Evolutionary conservation across 169 alveolate species (phyloP).

Genomic region (Toxoplasma gondii): DNA sequence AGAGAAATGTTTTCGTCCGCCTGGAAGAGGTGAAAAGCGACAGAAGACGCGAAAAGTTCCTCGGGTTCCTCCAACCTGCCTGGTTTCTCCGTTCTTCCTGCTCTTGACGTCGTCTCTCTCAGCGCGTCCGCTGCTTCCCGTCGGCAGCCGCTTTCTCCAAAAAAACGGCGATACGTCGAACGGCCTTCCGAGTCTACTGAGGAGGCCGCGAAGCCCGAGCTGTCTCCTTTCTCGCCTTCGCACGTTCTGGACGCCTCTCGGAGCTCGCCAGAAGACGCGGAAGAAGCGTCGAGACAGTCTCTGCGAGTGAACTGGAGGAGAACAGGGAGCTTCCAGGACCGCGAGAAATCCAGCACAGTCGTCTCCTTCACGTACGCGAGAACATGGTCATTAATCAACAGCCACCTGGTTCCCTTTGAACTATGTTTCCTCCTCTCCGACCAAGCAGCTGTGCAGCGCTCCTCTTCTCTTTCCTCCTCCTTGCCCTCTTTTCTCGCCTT

Average conservation of each 20-base stretch:
- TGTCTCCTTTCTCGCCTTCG: no score
- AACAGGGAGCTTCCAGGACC: constrained; percentile 44
- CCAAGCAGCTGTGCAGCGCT: background rate
- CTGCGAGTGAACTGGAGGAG: constrained; percentile 26
- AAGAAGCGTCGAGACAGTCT: background rate
- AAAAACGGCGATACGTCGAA: no score
- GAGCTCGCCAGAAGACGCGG: no score
- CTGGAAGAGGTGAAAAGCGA: background rate
- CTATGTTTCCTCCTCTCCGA: background rate
- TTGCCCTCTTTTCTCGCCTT: background rate
- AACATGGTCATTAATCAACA: constrained; percentile 44
- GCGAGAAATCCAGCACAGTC: constrained; percentile 32
- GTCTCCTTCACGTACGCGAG: constrained; percentile 28
- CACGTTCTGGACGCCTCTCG: no score
- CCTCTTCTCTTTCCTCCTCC: background rate
- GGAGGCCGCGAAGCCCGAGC: no score
- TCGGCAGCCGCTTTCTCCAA: no score
- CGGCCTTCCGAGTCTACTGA: no score
- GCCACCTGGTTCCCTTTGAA: background rate
- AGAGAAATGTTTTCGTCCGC: constrained; percentile 33
- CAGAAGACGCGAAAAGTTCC: background rate
- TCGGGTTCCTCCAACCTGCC: background rate
- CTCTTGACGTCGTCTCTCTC: no score
- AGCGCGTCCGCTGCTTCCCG: no score
- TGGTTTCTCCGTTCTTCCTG: background rate